phyloP scores from a whole-genome alignment of 331 rosid species.

The Quercus lobata region DNA sequence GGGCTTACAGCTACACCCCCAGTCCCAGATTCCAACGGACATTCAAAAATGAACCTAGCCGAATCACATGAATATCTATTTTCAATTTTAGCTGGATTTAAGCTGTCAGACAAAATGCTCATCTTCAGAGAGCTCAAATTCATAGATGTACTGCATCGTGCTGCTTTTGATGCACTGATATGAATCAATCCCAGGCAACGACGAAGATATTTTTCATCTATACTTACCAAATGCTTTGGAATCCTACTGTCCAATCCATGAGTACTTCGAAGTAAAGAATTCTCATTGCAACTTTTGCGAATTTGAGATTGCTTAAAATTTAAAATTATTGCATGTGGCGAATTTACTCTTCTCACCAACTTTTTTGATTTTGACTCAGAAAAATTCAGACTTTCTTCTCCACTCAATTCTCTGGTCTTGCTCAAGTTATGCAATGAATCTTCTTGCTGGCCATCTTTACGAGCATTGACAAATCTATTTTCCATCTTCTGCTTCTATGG shows the following conservation, averaged over 20 bases:
- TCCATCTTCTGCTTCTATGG: constrained; percentile 54
- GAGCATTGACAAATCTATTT: constrained; percentile 31
- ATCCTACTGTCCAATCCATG: constrained; percentile 54
- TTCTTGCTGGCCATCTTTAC: constrained; percentile 29
- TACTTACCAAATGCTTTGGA: constrained; percentile 72
- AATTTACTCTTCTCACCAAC: constrained; percentile 47
- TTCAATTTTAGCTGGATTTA: constrained; percentile 13
- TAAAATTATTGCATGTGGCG: constrained; percentile 37
- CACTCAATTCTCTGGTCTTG: constrained; percentile 39
- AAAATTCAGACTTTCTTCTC: constrained; percentile 35
- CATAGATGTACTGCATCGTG: constrained; percentile 25
- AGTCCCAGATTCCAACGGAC: constrained; percentile 39
- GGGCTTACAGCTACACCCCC: constrained; percentile 43
- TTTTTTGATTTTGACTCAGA: constrained; percentile 44
- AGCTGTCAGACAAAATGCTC: constrained; percentile 25
- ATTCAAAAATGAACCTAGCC: constrained; percentile 42
- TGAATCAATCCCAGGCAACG: constrained; percentile 51
- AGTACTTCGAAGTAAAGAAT: constrained; percentile 32
- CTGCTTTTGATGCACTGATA: constrained; percentile 38
- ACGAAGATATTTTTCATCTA: constrained; percentile 70
- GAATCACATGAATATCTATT: constrained; percentile 24
- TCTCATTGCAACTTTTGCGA: constrained; percentile 36
- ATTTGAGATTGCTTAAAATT: constrained; percentile 52
- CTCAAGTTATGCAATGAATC: constrained; percentile 31
- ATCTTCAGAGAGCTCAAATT: constrained; percentile 27